Evolutionary conservation across 805 yeast species (phyloP).

Genomic region (Danielia reshetovae): DNA sequence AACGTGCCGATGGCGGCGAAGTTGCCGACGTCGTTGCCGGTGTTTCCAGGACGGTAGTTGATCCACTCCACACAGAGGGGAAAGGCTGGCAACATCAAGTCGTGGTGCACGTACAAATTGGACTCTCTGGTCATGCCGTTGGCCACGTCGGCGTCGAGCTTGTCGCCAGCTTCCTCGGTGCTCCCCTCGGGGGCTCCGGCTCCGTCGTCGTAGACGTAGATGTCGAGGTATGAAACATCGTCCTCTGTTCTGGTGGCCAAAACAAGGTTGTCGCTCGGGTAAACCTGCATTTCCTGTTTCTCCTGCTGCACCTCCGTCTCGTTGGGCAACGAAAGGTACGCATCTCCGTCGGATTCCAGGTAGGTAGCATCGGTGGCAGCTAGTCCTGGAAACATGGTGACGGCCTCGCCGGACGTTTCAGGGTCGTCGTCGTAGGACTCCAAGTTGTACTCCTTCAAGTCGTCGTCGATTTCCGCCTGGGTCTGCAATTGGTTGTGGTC

Average conservation of each 20-base stretch:
- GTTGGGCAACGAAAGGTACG: constrained; percentile 59
- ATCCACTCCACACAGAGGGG: constrained; percentile 97
- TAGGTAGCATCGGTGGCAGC: constrained; percentile 55
- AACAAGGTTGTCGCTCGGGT: constrained; percentile 85
- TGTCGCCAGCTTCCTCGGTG: constrained; percentile 65
- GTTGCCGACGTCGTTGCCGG: constrained; percentile 54
- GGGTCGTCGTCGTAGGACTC: constrained; percentile 72
- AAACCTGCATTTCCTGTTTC: constrained; percentile 76
- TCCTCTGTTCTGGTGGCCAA: constrained; percentile 95
- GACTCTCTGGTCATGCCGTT: constrained; percentile 69
- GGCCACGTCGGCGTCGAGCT: constrained; percentile 67
- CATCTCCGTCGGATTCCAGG: constrained; percentile 43
- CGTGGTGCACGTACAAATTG: constrained; percentile 90
- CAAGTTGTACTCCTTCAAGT: constrained; percentile 80
- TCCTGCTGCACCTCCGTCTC: constrained; percentile 70
- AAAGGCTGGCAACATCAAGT: constrained; percentile 93
- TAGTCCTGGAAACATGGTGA: constrained; percentile 70
- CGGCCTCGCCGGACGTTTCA: constrained; percentile 53
- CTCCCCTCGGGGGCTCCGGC: constrained; percentile 75
- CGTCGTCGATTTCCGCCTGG: constrained; percentile 71
- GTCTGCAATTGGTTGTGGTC: constrained; percentile 36
- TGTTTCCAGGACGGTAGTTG: constrained; percentile 60
- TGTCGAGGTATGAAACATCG: constrained; percentile 87
- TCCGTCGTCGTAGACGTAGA: constrained; percentile 91
- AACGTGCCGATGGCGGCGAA: constrained; percentile 96